Evolutionary conservation across 495 filamentous ascomycete genomes (phyloP).

Genomic region (Tuber borchii): DNA sequence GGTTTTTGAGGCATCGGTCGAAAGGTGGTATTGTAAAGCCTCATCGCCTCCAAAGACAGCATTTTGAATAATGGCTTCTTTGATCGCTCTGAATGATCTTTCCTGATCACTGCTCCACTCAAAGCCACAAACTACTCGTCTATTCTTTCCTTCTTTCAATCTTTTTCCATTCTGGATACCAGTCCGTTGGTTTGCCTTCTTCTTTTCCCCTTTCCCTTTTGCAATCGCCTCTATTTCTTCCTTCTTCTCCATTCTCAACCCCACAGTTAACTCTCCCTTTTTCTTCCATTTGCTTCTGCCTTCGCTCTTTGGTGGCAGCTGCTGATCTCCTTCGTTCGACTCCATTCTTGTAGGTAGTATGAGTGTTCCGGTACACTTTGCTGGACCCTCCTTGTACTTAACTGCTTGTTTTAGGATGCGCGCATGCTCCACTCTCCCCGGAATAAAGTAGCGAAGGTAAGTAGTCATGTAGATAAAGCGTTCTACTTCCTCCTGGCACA

Average conservation of each 20-base stretch:
- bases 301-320: too few species aligned
- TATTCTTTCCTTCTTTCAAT: too few species aligned
- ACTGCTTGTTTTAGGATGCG: too few species aligned
- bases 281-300: too few species aligned
- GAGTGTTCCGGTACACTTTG: too few species aligned
- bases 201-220: not conserved
- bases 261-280: too few species aligned
- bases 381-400: too few species aligned
- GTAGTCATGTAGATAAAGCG: conserved; percentile 5
- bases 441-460: conserved; percentile 5
- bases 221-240: not conserved
- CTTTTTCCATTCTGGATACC: too few species aligned
- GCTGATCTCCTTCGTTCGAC: too few species aligned
- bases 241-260: too few species aligned
- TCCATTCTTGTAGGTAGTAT: too few species aligned
- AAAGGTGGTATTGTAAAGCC: conserved; percentile 1
- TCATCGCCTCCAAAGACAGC: not conserved
- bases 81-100: conserved; percentile 5
- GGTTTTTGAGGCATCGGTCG: not conserved
- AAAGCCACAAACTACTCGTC: too few species aligned
- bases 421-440: conserved; percentile 3
- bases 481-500: not conserved
- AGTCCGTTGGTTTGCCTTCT: not conserved
- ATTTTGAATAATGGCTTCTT: not conserved
- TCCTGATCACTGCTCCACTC: not conserved